These are phyloP conservation scores for Fusarium liriodendri DNA, from an alignment of 2,329 filamentous ascomycete species.

Conservation along the genomic window DNA sequence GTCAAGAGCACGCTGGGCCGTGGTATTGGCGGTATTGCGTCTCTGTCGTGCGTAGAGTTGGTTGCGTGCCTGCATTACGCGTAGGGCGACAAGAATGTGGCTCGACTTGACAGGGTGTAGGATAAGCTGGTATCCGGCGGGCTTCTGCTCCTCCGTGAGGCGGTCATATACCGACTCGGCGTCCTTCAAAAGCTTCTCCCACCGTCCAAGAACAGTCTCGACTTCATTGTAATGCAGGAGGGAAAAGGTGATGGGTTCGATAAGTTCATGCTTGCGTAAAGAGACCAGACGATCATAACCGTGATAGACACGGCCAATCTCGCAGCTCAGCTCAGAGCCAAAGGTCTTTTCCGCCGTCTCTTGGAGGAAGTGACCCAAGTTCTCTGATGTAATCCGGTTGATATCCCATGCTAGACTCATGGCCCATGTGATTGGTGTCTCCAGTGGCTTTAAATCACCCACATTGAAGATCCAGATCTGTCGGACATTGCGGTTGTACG, in stretches of 20 bases:
- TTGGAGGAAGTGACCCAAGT: slow-evolving; percentile 56
- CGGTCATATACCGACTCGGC: slow-evolving; percentile 56
- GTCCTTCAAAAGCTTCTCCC: slow-evolving; percentile 56
- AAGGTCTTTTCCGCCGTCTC: slow-evolving; percentile 63
- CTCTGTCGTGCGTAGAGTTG: slow-evolving; percentile 63
- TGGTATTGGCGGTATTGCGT: slow-evolving; percentile 62
- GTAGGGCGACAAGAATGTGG: slow-evolving; percentile 60
- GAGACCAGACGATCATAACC: slow-evolving; percentile 59
- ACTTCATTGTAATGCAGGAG: slow-evolving; percentile 70
- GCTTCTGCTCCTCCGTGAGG: slow-evolving; percentile 54
- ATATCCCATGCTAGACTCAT: slow-evolving; percentile 69
- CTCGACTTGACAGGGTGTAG: slow-evolving; percentile 68
- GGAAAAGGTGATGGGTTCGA: slow-evolving; percentile 66
- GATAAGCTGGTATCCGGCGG: slow-evolving; percentile 68
- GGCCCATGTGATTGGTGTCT: slow-evolving; percentile 66
- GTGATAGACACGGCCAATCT: slow-evolving; percentile 60
- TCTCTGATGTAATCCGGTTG: slow-evolving; percentile 53
- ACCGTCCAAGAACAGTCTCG: slow-evolving; percentile 60
- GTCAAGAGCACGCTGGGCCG: slow-evolving; percentile 58
- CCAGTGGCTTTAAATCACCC: slow-evolving; percentile 69
- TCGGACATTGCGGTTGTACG: slow-evolving; percentile 59
- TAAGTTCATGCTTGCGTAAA: slow-evolving; percentile 68
- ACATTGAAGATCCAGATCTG: slow-evolving; percentile 73
- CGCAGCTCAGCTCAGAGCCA: slow-evolving; percentile 52
- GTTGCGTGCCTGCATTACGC: slow-evolving; percentile 58